These are phyloP conservation scores for Raddia distichophylla DNA, from an alignment of 176 grass and related monocot genomes.

Conservation along the genomic window DNA sequence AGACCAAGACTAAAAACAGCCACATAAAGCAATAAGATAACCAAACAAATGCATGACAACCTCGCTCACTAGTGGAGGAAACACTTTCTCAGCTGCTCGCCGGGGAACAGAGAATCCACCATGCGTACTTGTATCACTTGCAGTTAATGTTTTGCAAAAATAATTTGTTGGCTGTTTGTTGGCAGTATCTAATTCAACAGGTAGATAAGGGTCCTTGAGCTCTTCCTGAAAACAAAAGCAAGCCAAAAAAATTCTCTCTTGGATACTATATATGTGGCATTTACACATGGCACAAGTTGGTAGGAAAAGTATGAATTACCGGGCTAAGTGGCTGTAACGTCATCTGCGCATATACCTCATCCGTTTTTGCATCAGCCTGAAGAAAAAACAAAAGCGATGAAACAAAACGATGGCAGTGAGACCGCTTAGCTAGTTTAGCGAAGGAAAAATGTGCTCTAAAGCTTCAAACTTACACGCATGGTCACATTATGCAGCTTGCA, in stretches of 20 bases:
- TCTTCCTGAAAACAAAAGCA: conserved; percentile 74
- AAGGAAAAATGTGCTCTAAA: not conserved
- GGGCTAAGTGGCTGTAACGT: conserved; percentile 87
- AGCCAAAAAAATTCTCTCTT: conserved; percentile 35
- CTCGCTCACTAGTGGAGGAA: conserved; percentile 74
- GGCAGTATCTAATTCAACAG: conserved; percentile 73
- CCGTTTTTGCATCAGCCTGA: conserved; percentile 90
- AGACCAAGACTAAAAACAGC: too few species aligned
- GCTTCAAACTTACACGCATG: conserved; percentile 79
- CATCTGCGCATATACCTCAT: conserved; percentile 99
- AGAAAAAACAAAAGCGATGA: conserved; percentile 30
- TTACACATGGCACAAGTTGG: conserved; percentile 8
- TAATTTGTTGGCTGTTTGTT: conserved; percentile 99
- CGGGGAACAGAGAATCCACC: conserved; percentile 99
- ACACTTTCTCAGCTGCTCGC: conserved; percentile 98
- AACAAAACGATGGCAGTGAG: conserved; percentile 14
- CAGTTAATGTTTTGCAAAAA: conserved; percentile 98
- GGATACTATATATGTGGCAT: not conserved
- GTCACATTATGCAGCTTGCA: conserved; percentile 98
- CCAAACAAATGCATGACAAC: too few species aligned
- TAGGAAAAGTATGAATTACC: conserved; percentile 51
- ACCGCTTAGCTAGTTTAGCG: not conserved
- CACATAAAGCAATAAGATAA: too few species aligned
- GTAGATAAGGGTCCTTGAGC: conserved; percentile 94
- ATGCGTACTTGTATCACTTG: conserved; percentile 98